These are phyloP conservation scores for Tagetes erecta DNA, from an alignment of 129 eudicot genomes.

Conservation along the genomic window DNA sequence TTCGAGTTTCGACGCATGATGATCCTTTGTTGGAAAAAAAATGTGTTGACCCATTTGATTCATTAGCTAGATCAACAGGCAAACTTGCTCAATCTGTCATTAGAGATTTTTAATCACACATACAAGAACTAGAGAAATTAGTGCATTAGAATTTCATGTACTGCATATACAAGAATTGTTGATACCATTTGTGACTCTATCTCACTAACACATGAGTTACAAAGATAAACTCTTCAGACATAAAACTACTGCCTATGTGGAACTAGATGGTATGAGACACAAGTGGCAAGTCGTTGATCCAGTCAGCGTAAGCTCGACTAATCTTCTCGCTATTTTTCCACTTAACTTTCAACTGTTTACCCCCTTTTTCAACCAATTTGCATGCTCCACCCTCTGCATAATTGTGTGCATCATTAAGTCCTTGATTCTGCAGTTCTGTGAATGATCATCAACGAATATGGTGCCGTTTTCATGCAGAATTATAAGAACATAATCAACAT, in stretches of 20 bases:
- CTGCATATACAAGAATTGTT: background rate
- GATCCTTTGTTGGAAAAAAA: conserved; percentile 67
- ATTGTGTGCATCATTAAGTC: conserved; percentile 11
- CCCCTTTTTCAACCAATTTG: conserved; percentile 13
- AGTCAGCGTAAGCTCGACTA: conserved; percentile 64
- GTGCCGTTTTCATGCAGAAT: background rate
- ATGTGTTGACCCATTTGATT: conserved; percentile 73
- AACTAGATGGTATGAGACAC: conserved; percentile 9
- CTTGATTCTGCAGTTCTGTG: conserved; percentile 44
- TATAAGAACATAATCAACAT: no score
- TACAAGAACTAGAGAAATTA: background rate
- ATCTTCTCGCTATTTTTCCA: conserved; percentile 45
- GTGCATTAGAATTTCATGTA: conserved; percentile 4
- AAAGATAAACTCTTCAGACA: conserved; percentile 2
- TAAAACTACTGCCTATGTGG: conserved; percentile 3
- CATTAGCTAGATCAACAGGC: conserved; percentile 59
- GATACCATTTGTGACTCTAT: conserved; percentile 11
- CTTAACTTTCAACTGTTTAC: conserved; percentile 37
- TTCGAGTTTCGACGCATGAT: conserved; percentile 58
- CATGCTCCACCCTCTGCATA: conserved; percentile 11
- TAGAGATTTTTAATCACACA: conserved; percentile 15
- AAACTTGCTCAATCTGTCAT: conserved; percentile 42
- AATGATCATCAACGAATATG: conserved; percentile 11
- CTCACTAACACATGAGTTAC: background rate
- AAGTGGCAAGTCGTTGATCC: conserved; percentile 45